phyloP scores from a whole-genome alignment of 192 early-diverging fungal genomes.

The Umbelopsis sp. region DNA sequence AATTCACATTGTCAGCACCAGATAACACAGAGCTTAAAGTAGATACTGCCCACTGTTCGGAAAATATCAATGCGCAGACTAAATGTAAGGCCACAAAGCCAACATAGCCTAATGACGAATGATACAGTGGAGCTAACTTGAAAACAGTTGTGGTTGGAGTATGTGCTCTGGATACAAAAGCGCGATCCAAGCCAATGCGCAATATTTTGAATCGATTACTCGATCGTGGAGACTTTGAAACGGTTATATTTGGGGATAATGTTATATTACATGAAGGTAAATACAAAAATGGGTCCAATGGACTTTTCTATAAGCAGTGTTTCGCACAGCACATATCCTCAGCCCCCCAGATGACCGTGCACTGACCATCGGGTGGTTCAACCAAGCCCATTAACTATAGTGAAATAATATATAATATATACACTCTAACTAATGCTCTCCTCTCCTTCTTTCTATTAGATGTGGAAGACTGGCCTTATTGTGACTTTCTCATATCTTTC shows the following conservation, averaged over 20 bases:
- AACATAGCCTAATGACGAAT: not conserved
- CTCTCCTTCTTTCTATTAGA: constrained; percentile 39
- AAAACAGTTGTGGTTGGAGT: constrained; percentile 72
- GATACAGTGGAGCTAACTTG: not conserved
- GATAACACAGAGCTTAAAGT: too few relatives aligned
- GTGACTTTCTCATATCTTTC: constrained; percentile 97
- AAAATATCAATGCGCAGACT: not conserved
- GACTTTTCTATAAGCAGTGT: not conserved
- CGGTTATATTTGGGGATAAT: constrained; percentile 95
- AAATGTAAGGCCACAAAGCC: not conserved
- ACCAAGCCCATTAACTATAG: not conserved
- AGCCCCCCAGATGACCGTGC: constrained; percentile 10
- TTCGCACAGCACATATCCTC: not conserved
- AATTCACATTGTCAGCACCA: not conserved
- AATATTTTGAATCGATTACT: constrained; percentile 82
- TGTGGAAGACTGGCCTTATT: constrained; percentile 87
- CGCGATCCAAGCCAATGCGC: constrained; percentile 95
- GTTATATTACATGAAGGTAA: constrained; percentile 92
- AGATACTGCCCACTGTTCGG: too few relatives aligned
- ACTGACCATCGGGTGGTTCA: not conserved
- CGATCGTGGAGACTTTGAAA: constrained; percentile 69
- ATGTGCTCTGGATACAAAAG: constrained; percentile 92
- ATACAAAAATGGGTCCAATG: too few relatives aligned
- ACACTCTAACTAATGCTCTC: not conserved
- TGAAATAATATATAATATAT: not conserved